Percentiles rank a stretch among this genome's conserved stretches.
Conservation (phyloP, 192 early-diverging fungal species). For the Linnemannia zychae region DNA sequence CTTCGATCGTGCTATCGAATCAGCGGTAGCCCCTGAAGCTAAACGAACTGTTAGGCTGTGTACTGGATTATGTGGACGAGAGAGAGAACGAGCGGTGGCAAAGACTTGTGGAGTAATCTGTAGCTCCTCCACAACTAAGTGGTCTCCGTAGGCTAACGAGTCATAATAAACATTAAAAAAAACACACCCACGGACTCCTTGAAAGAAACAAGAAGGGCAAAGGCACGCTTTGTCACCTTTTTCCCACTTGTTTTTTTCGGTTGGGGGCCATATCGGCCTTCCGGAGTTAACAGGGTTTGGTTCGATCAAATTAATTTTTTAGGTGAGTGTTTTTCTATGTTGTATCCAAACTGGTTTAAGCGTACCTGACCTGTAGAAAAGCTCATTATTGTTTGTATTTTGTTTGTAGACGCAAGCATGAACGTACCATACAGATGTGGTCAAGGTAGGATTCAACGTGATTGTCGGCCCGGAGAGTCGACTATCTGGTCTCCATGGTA, state of each 20-base stretch:
- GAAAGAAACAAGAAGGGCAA: constrained; percentile 8
- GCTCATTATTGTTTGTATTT: constrained; percentile 10
- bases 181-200: constrained; percentile 18
- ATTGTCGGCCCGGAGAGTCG: constrained; percentile 9
- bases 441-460: background rate
- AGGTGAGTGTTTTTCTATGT: constrained; percentile 17
- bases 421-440: background rate
- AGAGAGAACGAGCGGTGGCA: constrained; percentile 9
- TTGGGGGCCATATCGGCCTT: constrained; percentile 6
- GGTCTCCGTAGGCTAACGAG: background rate
- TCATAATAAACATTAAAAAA: constrained; percentile 17
- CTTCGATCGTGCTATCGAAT: constrained; percentile 15
- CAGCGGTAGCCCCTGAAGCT: constrained; percentile 7
- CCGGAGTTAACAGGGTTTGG: constrained; percentile 13
- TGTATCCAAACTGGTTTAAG: constrained; percentile 14
- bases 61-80: constrained; percentile 6
- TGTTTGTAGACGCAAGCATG: constrained; percentile 15
- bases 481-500: background rate
- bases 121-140: constrained; percentile 6
- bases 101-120: constrained; percentile 7
- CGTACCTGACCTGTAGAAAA: constrained; percentile 10
- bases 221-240: constrained; percentile 18
- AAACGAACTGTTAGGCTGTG: background rate
- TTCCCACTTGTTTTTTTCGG: constrained; percentile 15
- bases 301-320: constrained; percentile 5